Evolutionary conservation across 140 eudicot genomes (phyloP).

Genomic region (Senecio squalidus): DNA sequence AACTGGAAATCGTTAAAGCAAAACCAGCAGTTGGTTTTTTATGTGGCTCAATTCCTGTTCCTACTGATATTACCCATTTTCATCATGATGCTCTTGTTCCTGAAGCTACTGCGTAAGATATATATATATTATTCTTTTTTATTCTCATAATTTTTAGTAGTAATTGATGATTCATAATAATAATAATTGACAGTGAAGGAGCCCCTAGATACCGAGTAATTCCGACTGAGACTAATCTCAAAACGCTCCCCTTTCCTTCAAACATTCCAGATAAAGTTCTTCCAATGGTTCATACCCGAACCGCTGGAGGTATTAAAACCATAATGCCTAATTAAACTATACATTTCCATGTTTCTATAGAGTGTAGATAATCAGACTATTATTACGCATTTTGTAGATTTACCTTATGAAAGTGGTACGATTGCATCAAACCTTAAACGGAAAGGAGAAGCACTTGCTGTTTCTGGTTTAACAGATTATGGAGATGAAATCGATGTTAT

Average conservation of each 20-base stretch:
- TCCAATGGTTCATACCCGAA: slow-evolving; percentile 36
- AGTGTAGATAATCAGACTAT: slow-evolving; percentile 5
- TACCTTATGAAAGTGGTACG: slow-evolving; percentile 53
- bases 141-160: no score
- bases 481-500: slow-evolving; percentile 98
- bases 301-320: slow-evolving; percentile 28
- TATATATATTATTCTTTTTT: no score
- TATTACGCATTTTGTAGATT: slow-evolving; percentile 39
- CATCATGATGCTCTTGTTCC: slow-evolving; percentile 68
- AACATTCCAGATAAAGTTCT: slow-evolving; percentile 51
- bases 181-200: slow-evolving; percentile 38
- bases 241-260: slow-evolving; percentile 52
- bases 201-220: slow-evolving; percentile 84
- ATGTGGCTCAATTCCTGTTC: slow-evolving; percentile 82
- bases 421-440: slow-evolving; percentile 56
- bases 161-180: not conserved
- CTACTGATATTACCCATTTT: slow-evolving; percentile 52
- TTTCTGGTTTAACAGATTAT: slow-evolving; percentile 80
- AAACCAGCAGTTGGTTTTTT: slow-evolving; percentile 73
- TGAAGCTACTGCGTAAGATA: slow-evolving; percentile 53
- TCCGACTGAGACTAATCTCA: slow-evolving; percentile 87
- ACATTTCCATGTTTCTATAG: not conserved
- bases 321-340: not conserved
- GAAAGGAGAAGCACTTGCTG: slow-evolving; percentile 98
- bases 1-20: slow-evolving; percentile 61